Percentiles rank a stretch among this genome's conserved stretches.
Conservation (phyloP, 2,329 filamentous ascomycete species). For the Paecilomyces sp. region DNA sequence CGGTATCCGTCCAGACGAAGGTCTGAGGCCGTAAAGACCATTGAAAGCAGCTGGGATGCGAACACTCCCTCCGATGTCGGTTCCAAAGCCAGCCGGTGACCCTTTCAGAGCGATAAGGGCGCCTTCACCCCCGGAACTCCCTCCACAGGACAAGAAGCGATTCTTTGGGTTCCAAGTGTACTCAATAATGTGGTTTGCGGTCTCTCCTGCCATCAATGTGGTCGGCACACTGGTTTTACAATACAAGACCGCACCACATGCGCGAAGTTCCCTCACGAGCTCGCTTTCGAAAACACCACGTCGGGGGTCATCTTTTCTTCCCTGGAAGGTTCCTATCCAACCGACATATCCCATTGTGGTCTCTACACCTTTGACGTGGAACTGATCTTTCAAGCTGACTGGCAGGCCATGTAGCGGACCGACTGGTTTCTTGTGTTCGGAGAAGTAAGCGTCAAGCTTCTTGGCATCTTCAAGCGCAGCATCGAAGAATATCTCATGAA, state of each 20-base stretch:
- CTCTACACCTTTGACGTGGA: conserved; percentile 43
- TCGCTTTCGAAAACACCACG: conserved; percentile 48
- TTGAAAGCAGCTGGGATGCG: conserved; percentile 56
- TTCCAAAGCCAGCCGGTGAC: conserved; percentile 51
- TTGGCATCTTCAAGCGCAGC: conserved; percentile 44
- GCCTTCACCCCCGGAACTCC: conserved; percentile 54
- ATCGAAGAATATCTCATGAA: conserved; percentile 50
- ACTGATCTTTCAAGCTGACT: conserved; percentile 46
- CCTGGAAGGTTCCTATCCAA: conserved; percentile 58
- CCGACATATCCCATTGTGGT: conserved; percentile 58
- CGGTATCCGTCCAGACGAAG: conserved; percentile 46
- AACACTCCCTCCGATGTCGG: conserved; percentile 51
- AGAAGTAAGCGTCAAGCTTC: conserved; percentile 41
- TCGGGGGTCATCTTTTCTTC: conserved; percentile 45
- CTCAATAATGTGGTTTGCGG: conserved; percentile 54
- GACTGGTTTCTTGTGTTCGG: conserved; percentile 35
- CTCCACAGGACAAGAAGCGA: conserved; percentile 46
- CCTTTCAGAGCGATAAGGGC: conserved; percentile 49
- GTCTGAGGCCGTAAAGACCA: conserved; percentile 50
- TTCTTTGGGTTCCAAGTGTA: conserved; percentile 54
- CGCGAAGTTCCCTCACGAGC: conserved; percentile 49
- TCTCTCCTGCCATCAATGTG: conserved; percentile 53
- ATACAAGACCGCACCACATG: conserved; percentile 48
- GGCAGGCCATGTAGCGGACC: conserved; percentile 59
- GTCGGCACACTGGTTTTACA: conserved; percentile 51